Base-by-base conservation (phyloP, 805 yeast genomes). In the Pichia insulana region DNA sequence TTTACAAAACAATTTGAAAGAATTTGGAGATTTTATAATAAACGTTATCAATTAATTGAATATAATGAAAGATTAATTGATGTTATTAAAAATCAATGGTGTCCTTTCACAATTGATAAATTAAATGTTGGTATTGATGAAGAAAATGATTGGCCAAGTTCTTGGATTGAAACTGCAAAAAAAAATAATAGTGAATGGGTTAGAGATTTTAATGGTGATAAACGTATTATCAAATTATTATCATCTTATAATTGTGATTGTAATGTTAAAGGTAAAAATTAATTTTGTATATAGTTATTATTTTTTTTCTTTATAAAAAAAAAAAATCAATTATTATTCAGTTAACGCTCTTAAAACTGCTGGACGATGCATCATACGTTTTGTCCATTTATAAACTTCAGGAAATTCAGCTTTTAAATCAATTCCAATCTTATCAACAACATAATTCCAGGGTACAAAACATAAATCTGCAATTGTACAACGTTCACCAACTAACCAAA, bases 371-470 rank as follows among this genome's bases (percentile, higher is more conserved):
- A 89, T 84, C 95, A 89, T 86, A 55, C 80, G 80, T 59, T 83
- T 82, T 10, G 96, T 89, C 97, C 96, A 89, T 61, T 86, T 86
- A 68, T 85, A 88, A 37, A 88, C 96, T 65, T 89, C 97, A 2
- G 96, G 96, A 58, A 83, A 88, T 60, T 89, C 97, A 26, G 76
- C 73, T 59, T 83, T 82, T 54, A 89, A 74, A 55, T 84, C 85
- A 48, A 89, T 86, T 7, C 96, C 97, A 42, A 89, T 83, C 55
- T 95, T 71, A 59, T 85, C 95, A 41, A 89, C 95, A 15, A 89
- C 96, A 56, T 88, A 89, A 62, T 89, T 89, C 97, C 97, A 89
- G 13, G 97, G 95, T 25, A 89, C 95, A 65, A 89, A 89, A 18
- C 90, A 77, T 56, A 89, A 69, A 62, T 89, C 97, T 2, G 97